Evolutionary conservation across 2,329 filamentous ascomycete species (phyloP), one percentile per base, ranked within the genome.

Genomic region (Sclerotinia subarctica): DNA sequence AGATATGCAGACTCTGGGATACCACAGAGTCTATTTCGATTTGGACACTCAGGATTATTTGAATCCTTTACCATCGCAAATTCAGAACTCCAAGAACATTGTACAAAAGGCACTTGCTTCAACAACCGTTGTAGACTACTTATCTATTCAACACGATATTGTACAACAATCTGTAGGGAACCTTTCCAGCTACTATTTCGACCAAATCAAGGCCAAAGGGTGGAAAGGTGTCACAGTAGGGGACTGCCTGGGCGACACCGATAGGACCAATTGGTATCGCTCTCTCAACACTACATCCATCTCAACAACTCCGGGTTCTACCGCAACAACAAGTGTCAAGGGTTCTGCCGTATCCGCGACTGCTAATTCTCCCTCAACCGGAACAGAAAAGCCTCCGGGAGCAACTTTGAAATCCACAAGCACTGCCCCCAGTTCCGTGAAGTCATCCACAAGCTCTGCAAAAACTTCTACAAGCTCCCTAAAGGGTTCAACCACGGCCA

Each of bases 1-100:
- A 32, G 72, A 73, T 65, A 58, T 73, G 64, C 53, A 72, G 67
- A 74, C 76, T 51, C 75, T 82, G 6, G 81, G 81, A 15, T 83
- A 83, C 72, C 81, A 83, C 69, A 74, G 81, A 64, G 78, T 79
- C 49, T 83, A 82, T 72, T 84, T 82, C 69, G 79, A 83, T 68
- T 76, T 84, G 38, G 82, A 84, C 70, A 84, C 82, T 10, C 79
- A 83, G 63, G 82, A 83, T 73, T 83, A 83, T 72, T 75, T 81
- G 68, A 79, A 83, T 65, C 77, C 78, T 49, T 72, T 75, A 26
- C 78, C 81, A 21, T 73, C 73, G 13, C 72, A 78, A 70, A 82
- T 83, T 64, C 79, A 82, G 70, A 79, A 79, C 62, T 78, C 82
- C 35, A 82, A 83, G 74, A 74, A 82, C 68, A 80, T 78, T 68